Evolutionary conservation across 305 asterid genomes (phyloP), one percentile per base, ranked within the genome.

Genomic region (Salvia sclarea): DNA sequence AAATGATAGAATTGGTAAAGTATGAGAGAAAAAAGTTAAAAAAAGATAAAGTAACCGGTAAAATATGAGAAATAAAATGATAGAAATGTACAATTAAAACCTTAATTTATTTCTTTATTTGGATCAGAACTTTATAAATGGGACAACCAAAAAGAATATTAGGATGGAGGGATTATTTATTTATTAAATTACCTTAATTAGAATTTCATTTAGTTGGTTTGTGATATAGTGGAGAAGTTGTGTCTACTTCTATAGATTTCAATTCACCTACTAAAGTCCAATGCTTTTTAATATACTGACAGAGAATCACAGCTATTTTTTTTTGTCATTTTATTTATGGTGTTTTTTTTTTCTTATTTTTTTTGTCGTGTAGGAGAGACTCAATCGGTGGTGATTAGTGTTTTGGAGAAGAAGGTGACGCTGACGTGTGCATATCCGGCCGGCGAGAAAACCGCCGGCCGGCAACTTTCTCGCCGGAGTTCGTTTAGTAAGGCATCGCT

Each of bases 351-450:
- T 47, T 47, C 1, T 10, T 8, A 9, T n/a, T n/a, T n/a, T 44
- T 44, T 69, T 58, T 8, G 37, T 55, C 1, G 2, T 66, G 66
- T 75, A 91, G 96, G 91, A 20, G 92, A 86, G 61, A 83, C 88
- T 37, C 84, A 88, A 57, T 83, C 95, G 0, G 84, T 88, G 81
- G 76, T 82, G 87, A 74, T 85, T 16, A 84, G 87, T 72, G 82
- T 91, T 62, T 6, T 81, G 75, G 91, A 88, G 75, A 91, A 88
- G 78, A 88, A 75, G 76, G 87, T 90, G 2, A 85, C 89, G 3
- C 79, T 90, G 52, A 87, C 88, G 11, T 83, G 83, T 73, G 69
- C 73, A 63, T 71, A 71, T 50, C 80, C 61, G 22, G 61, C 31
- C 8, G 31, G 67, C 2, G 66, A 69, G n/a, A 75, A 64, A 53